Evolutionary conservation across 169 alveolate genomes (phyloP).

Genomic region (Perkinsus marinus): DNA sequence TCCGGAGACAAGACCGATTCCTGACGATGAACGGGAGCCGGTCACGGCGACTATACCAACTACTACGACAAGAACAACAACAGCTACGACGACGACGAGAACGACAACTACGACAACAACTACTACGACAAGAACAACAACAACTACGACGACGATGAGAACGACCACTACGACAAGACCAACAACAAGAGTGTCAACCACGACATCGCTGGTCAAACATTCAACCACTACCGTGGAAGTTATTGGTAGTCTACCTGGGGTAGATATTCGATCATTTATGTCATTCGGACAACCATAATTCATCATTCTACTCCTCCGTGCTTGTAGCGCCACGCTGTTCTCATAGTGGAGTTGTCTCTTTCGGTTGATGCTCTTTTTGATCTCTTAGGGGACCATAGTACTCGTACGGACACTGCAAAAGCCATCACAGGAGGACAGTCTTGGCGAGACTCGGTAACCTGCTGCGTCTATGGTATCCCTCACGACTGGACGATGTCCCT

Average conservation of each 20-base stretch:
- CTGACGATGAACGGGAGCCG: too few relatives aligned
- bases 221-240: not conserved
- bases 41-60: too few relatives aligned
- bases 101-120: not conserved
- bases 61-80: not conserved
- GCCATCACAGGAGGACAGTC: too few relatives aligned
- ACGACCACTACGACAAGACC: not conserved
- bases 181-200: not conserved
- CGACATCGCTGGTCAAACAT: not conserved
- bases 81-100: too few relatives aligned
- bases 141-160: not conserved
- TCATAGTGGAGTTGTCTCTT: not conserved
- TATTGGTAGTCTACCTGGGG: too few relatives aligned
- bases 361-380: too few relatives aligned
- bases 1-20: too few relatives aligned
- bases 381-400: too few relatives aligned
- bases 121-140: not conserved
- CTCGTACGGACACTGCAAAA: too few relatives aligned
- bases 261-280: too few relatives aligned
- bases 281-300: too few relatives aligned
- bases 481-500: not conserved
- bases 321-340: not conserved
- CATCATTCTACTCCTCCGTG: not conserved
- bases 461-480: not conserved
- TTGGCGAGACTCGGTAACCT: not conserved